Base-by-base conservation (phyloP, 495 filamentous ascomycete species). In the Aspergillus bertholletiae region DNA sequence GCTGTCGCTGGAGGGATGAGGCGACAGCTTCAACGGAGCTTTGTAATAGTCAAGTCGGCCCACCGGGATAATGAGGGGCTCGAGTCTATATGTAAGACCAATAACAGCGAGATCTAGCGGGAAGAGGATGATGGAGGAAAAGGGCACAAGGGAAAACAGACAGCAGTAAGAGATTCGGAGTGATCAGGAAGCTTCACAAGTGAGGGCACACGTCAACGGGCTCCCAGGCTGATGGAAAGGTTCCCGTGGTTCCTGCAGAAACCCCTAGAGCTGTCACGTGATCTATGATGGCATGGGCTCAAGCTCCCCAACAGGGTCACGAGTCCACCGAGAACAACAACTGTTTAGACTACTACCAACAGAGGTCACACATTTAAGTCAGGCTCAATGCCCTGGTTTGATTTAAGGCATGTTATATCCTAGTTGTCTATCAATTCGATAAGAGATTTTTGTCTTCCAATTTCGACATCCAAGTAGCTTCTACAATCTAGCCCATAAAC, bases 171-270 rank as follows among this genome's bases (percentile, higher is more conserved):
- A 64, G 64, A 61, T 50, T 65, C 60, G 60, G 54, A 72, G 65
- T 61, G 63, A 63, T 59, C 61, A 67, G 51, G 67, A 70, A 72
- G 69, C 69, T 70, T 63, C 56, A 57, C 60, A 59, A 63, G 64
- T 60, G 68, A 70, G 13, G 68, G 54, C 58, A 72, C 72, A 74
- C 73, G 73, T 76, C 71, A 73, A 73, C 63, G 67, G 68, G 50
- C 51, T 58, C 61, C 62, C 64, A 66, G 61, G 57, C 59, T 55
- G 61, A 57, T 46, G 51, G 54, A 64, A 60, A 55, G 55, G 47
- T 57, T 35, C 28, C 51, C 40, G 46, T 68, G 57, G 54, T 65
- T 64, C 55, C 58, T 63, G 50, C 61, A 51, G 63, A 53, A 39
- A 45, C 46, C 60, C 62, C 53, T 64, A 64, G 47, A 53, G 24